Percentiles rank a stretch among this genome's conserved stretches.
Evolutionary conservation across 768 basidiomycete genomes (phyloP).

Genomic region (Mycena filopes): DNA sequence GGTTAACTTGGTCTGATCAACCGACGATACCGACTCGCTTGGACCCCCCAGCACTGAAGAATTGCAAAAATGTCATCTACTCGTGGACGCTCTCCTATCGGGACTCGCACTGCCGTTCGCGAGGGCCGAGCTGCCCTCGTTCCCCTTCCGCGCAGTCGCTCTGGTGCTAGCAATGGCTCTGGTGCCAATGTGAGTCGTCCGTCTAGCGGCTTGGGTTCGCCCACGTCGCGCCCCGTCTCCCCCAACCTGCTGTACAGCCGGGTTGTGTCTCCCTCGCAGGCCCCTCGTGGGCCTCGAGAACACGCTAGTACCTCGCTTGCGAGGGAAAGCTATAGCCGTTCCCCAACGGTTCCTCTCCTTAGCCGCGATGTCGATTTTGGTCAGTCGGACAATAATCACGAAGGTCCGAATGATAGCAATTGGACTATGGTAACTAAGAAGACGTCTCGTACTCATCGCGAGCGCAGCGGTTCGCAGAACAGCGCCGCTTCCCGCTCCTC

Average conservation of each 20-base stretch:
- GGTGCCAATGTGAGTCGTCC: background rate
- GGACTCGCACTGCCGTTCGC: constrained; percentile 8
- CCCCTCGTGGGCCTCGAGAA: background rate
- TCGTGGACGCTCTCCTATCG: constrained; percentile 4
- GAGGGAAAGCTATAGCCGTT: constrained; percentile 12
- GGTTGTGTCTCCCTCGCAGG: constrained; percentile 4
- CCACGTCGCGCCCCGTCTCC: constrained; percentile 4
- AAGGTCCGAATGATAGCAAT: background rate
- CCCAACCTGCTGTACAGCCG: constrained; percentile 10
- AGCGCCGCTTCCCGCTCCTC: background rate
- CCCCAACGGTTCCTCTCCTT: constrained; percentile 2
- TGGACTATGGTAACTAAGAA: constrained; percentile 11
- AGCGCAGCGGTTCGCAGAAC: background rate
- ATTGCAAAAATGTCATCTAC: background rate
- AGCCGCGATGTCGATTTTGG: background rate
- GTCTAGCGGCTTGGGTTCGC: background rate
- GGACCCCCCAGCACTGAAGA: constrained; percentile 5
- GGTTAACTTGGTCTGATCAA: constrained; percentile 14
- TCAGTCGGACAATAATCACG: background rate
- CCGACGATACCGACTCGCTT: constrained; percentile 10
- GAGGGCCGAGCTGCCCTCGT: background rate
- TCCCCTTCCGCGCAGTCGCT: background rate
- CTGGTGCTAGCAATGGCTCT: background rate
- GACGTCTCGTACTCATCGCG: constrained; percentile 8
- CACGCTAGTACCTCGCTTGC: constrained; percentile 2